Base-by-base conservation (phyloP, 2,329 filamentous ascomycete genomes). In the Cladophialophora carrionii region DNA sequence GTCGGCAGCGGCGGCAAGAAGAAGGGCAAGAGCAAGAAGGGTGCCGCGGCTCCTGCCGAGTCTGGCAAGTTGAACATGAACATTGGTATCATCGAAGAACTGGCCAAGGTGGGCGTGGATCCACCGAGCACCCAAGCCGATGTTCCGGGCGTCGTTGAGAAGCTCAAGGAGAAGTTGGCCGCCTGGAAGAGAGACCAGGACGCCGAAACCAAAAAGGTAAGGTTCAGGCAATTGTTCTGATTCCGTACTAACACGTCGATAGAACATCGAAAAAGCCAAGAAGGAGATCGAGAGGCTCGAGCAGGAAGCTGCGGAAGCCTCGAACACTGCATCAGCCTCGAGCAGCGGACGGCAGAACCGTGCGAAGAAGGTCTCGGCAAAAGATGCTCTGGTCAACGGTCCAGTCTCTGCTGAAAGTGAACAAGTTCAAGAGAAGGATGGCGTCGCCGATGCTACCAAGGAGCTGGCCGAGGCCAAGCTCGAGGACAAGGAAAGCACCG, bases 211-310 rank as follows among this genome's bases (percentile, higher is more conserved):
- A 87, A 95, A 77, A 90, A 91, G 82, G 95, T 96, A 81, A 83
- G 89, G 20, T 6, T 43, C 48, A 52, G 9, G n/a, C 2, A 34
- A 24, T 34, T 5, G 12, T 7, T 14, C 26, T 43, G 37, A 43
- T 54, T n/a, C 24, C 31, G 49, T 57, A 32, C 64, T 61, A 48
- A 64, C 58, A 68, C 32, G 51, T 69, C 66, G 26, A 64, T 74
- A 98, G 95, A 99, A 99, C 84, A 89, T 98, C 67, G 91, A 92
- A 70, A 96, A 97, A 80, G 95, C 95, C 67, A 90, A 96, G 83
- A 94, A 94, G 79, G 92, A 97, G 79, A 96, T 99, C 69, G 91
- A 93, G 76, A 88, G 88, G 72, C 86, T 98, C 51, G 86, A 88
- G 72, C 81, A 84, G 62, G 94, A 97, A 76, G 87, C 88, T 62